Conservation (phyloP, 768 basidiomycete species). For the Kwoniella pini region DNA sequence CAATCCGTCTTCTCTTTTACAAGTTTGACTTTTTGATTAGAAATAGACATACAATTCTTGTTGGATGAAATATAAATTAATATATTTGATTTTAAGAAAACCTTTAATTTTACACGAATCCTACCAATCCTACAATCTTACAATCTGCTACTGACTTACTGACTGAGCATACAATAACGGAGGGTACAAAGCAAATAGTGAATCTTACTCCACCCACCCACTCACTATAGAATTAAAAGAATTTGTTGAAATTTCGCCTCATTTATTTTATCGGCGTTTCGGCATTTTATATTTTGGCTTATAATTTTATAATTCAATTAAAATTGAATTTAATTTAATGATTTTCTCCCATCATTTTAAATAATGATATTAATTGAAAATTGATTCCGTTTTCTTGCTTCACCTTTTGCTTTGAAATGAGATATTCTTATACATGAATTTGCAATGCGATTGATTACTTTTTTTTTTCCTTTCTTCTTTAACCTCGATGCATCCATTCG, state of each 20-base stretch:
- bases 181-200: too few species aligned
- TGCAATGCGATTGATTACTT: conserved; percentile 22
- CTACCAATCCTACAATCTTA: too few species aligned
- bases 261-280: conserved; percentile 7
- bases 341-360: conserved; percentile 18
- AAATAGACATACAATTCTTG: conserved; percentile 22
- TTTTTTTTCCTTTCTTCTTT: conserved; percentile 7
- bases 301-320: not conserved
- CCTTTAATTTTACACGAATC: conserved; percentile 14
- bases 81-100: conserved; percentile 1
- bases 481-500: conserved; percentile 42
- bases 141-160: not conserved
- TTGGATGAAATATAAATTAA: conserved; percentile 9
- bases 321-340: not conserved
- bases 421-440: too few species aligned
- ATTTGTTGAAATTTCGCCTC: conserved; percentile 25
- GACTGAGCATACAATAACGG: not conserved
- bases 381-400: conserved; percentile 9
- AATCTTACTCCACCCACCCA: too few species aligned
- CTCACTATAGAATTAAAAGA: not conserved
- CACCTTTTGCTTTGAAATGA: not conserved
- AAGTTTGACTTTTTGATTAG: too few species aligned
- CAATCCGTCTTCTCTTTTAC: too few species aligned
- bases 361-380: not conserved
- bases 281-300: conserved; percentile 1